A percentile compares a stretch with the other conserved stretches of the same genome.
These are phyloP conservation scores for Spergularia marina DNA, from an alignment of 148 eudicot species.

Conservation along the genomic window DNA sequence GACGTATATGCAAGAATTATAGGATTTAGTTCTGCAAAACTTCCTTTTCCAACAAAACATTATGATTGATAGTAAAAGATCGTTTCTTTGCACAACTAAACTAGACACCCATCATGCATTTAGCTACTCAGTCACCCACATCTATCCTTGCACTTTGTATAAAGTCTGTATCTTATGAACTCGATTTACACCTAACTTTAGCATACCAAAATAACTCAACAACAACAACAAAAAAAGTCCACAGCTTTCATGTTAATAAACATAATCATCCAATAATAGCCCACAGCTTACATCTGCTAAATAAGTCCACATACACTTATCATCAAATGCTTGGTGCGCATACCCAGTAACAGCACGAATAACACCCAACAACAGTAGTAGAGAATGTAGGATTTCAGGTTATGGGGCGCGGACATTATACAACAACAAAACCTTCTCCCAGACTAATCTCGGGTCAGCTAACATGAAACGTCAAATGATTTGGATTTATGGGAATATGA, in stretches of 20 bases:
- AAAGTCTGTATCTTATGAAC: background rate
- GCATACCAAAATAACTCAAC: too few species aligned
- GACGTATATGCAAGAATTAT: background rate
- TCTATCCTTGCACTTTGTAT: background rate
- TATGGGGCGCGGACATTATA: too few species aligned
- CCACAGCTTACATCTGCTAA: background rate
- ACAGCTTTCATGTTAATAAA: too few species aligned
- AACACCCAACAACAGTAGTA: too few species aligned
- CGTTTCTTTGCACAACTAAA: too few species aligned
- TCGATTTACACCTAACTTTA: too few species aligned
- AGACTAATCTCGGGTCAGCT: too few species aligned
- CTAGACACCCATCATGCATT: background rate
- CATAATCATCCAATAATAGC: background rate
- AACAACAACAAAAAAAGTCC: too few species aligned
- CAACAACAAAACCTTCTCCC: too few species aligned
- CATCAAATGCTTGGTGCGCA: constrained; percentile 15
- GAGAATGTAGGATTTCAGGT: too few species aligned
- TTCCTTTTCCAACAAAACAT: background rate
- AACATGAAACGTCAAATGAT: too few species aligned
- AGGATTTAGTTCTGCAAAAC: background rate
- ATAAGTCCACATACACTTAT: background rate
- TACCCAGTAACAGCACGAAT: background rate
- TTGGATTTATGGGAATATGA: too few species aligned
- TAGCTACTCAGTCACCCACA: background rate
- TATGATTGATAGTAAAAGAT: background rate